A percentile compares a stretch with the other conserved stretches of the same genome.
phyloP scores from a whole-genome alignment of 495 filamentous ascomycete species.

The Xylaria acuta region DNA sequence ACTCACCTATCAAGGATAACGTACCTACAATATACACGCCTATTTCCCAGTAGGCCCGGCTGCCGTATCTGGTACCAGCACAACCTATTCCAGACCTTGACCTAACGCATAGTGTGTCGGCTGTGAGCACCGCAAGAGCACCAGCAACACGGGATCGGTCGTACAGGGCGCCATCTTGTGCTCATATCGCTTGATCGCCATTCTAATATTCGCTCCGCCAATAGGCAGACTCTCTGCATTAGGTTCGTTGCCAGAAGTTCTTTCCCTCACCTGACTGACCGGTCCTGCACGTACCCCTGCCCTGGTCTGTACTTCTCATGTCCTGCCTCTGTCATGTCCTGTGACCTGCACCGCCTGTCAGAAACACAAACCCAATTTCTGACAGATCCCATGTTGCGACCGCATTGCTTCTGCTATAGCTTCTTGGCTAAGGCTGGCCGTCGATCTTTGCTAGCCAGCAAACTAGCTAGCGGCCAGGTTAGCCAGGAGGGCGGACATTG shows the following conservation, averaged over 20 bases:
- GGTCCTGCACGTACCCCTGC: slow-evolving; percentile 40
- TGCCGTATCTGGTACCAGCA: slow-evolving; percentile 15
- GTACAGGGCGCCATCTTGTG: slow-evolving; percentile 6
- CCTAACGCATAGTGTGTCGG: slow-evolving; percentile 21
- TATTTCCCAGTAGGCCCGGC: not conserved
- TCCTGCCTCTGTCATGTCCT: slow-evolving; percentile 30
- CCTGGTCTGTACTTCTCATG: slow-evolving; percentile 17
- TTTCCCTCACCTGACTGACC: slow-evolving; percentile 43
- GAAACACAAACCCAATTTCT: slow-evolving; percentile 42
- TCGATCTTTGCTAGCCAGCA: slow-evolving; percentile 14
- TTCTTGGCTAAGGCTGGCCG: slow-evolving; percentile 24
- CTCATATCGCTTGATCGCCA: not conserved
- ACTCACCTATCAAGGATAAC: slow-evolving; percentile 7
- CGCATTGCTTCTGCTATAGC: slow-evolving; percentile 26
- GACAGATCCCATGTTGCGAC: slow-evolving; percentile 37
- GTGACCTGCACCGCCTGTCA: slow-evolving; percentile 28
- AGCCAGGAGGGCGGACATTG: not conserved
- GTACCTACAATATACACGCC: slow-evolving; percentile 16
- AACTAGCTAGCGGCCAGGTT: slow-evolving; percentile 21
- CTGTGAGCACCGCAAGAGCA: slow-evolving; percentile 10
- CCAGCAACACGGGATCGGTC: slow-evolving; percentile 2
- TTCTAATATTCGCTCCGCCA: not conserved
- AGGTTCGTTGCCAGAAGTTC: slow-evolving; percentile 49
- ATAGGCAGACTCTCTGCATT: slow-evolving; percentile 37
- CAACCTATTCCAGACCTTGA: slow-evolving; percentile 1